Base-by-base conservation (phyloP, 2,329 filamentous ascomycete genomes). In the Colletotrichum kahawae region DNA sequence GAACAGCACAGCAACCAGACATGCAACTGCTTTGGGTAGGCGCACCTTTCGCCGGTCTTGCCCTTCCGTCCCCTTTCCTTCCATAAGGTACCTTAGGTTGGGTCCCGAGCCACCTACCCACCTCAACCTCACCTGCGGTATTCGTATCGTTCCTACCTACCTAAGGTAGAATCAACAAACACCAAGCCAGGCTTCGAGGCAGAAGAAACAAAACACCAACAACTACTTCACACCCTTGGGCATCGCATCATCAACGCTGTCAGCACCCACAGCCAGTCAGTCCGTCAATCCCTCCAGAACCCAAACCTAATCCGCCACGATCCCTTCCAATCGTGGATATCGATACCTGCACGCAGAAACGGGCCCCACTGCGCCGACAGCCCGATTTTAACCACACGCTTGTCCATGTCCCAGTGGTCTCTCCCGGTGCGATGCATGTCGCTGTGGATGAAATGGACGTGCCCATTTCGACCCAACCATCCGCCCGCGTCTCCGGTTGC, bases 381-480 rank as follows among this genome's bases (percentile, higher is more conserved):
- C 48, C 71, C 66, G 66, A 73, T 48, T 48, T 73, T 73, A 57
- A 73, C 43, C 56, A 59, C 48, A 70, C 34, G 43, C 66, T 56
- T 74, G 48, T 70, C 71, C 71, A 51, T 74, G 71, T 43, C 33
- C 24, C 24, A 27, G 24, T 27, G 24, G 24, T 48, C n/a, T 48
- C 43, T 48, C 38, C 38, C 24, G 24, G 64, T 27, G 24, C 24
- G 24, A 27, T 64, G 57, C n/a, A 59, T 54, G 43, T 66, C 13
- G 48, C 24, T 34, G 51, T 59, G 62, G 62, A 63, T 21, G 27
- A 16, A 31, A 48, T 59, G 31, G 27, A 21, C 54, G 29, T 29
- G 65, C 51, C 38, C 60, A 66, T 66, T 71, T 74, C 67, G 62
- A 71, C 71, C 71, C 71, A 74, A 74, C 67, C 60, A 33, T 51